Evolutionary conservation across 495 filamentous ascomycete genomes (phyloP), one percentile per base, ranked within the genome.

Genomic region (Hyphodiscus hymeniophilus): DNA sequence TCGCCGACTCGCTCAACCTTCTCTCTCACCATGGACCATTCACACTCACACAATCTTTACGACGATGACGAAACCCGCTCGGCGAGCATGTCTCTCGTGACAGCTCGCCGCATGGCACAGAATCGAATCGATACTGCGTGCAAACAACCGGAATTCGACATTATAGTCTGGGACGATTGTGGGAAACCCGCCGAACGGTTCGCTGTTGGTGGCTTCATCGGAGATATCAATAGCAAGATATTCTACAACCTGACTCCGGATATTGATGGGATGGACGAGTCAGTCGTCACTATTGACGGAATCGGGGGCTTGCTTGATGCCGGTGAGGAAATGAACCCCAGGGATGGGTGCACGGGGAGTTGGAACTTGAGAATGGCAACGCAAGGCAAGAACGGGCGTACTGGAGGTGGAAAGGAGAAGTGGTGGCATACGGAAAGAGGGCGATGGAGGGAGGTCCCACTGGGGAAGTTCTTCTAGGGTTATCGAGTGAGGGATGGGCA

Each of bases 191-290:
- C 63, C 1, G 71, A 77, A 36, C 69, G 66, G 12, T 66, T 71
- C 42, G 65, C 68, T 6, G 57, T 85, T 3, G 72, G 70, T 3
- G 72, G 70, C 0, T 87, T 76, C 59, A 59, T 87, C 12, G 83
- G 83, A 8, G 60, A 62, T 4, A 60, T 78, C 30, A 72, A 66
- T 41, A 75, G 68, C n/a, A 59, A 62, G 44, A 76, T 87, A 20
- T 46, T 52, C n/a, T 87, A 87, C 48, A 65, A 62, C 11, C 59
- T 87, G 12, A 57, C 66, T 35, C 72, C 81, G 1, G 80, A 85
- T 49, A 55, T 69, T 0, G 73, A 72, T 8, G 80, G 74, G 18
- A 67, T 63, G 15, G 76, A 82, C 38, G 73, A 76, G 48, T 76
- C 74, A 3, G 57, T 84, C 31, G 63, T 80, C 1, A 65, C 68